These are phyloP conservation scores for barley (Hordeum vulgare) DNA, from an alignment of 176 grass and related monocot genomes.

Conservation along the genomic window MorexV3_pseudomolecules_assembly NC_058523.1:527548531-527549030, in stretches of 20 bases:
- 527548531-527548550: slow-evolving; percentile 41
- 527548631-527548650: slow-evolving; percentile 85
- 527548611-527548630: slow-evolving; percentile 75
- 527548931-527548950: slow-evolving; percentile 88
- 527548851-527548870: slow-evolving; percentile 99
- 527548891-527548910: slow-evolving; percentile 90
- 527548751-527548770: slow-evolving; percentile 42
- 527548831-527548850: slow-evolving; percentile 93
- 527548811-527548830: slow-evolving; percentile 98
- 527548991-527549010: slow-evolving; percentile 82
- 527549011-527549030: slow-evolving; percentile 59
- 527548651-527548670: slow-evolving; percentile 59
- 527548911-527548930: slow-evolving; percentile 88
- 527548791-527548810: slow-evolving; percentile 84
- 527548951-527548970: slow-evolving; percentile 78
- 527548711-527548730: slow-evolving; percentile 2
- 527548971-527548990: slow-evolving; percentile 74
- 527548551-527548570: slow-evolving; percentile 67
- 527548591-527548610: slow-evolving; percentile 78
- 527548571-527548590: slow-evolving; percentile 35
- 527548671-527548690: slow-evolving; percentile 83
- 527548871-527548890: slow-evolving; percentile 95
- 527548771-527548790: slow-evolving; percentile 75
- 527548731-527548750: background rate
- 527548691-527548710: slow-evolving; percentile 48